Conservation (phyloP, 306 rosid species). For the Quercus agrifolia region DNA sequence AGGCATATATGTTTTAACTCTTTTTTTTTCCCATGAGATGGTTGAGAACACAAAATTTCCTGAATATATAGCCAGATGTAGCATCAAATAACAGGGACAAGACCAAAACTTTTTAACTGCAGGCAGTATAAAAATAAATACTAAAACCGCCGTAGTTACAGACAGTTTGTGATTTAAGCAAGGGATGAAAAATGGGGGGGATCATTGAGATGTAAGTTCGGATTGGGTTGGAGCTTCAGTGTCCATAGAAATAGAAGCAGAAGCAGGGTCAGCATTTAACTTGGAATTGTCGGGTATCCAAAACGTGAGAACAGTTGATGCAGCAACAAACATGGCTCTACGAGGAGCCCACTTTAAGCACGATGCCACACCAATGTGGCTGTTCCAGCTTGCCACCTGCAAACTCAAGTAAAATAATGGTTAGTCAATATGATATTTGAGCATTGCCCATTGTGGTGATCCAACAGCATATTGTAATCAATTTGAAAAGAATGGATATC, state of each 20-base stretch:
- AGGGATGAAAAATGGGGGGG: background rate
- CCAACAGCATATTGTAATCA: background rate
- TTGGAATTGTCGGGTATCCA: slow-evolving; percentile 75
- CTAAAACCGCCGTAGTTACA: background rate
- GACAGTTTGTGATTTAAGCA: background rate
- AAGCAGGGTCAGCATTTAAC: slow-evolving; percentile 27
- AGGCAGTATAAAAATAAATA: background rate
- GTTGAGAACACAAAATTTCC: background rate
- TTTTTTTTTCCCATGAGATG: background rate
- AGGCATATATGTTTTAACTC: background rate
- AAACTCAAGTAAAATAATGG: slow-evolving; percentile 10
- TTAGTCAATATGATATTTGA: background rate
- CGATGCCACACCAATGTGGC: slow-evolving; percentile 75
- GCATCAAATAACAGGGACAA: no score
- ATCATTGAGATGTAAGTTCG: slow-evolving; percentile 34
- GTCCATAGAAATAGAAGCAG: slow-evolving; percentile 12
- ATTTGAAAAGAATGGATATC: no score
- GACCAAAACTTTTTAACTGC: background rate
- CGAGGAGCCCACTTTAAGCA: slow-evolving; percentile 98
- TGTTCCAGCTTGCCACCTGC: slow-evolving; percentile 86
- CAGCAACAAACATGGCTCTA: slow-evolving; percentile 89
- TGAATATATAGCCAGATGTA: background rate
- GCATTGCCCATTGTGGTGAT: background rate
- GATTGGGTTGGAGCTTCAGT: slow-evolving; percentile 35
- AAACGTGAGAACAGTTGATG: slow-evolving; percentile 83